Evolutionary conservation across 345 rosid genomes (phyloP).

Genomic region (Eutrema heterophyllum): DNA sequence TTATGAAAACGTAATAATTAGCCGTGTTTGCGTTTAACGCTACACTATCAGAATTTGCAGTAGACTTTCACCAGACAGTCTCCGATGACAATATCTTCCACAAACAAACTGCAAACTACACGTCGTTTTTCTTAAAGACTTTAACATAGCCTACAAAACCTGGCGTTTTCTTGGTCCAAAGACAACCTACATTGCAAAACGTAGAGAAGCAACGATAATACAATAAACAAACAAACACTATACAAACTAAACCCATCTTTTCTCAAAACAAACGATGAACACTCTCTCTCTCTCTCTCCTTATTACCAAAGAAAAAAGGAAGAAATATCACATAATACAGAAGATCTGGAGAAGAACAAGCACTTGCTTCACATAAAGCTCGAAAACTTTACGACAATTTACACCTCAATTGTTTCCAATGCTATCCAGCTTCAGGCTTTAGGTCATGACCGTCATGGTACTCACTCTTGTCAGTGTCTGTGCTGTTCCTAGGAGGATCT

Average conservation of each 20-base stretch:
- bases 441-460: background rate
- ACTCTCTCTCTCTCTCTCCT: background rate
- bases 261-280: constrained; percentile 13
- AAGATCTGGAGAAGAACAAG: constrained; percentile 22
- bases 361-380: constrained; percentile 22
- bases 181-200: constrained; percentile 15
- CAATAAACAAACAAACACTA: constrained; percentile 22
- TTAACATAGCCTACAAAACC: constrained; percentile 7
- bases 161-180: constrained; percentile 9
- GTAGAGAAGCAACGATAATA: constrained; percentile 1
- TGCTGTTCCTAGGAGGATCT: constrained; percentile 37
- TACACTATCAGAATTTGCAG: background rate
- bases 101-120: constrained; percentile 14
- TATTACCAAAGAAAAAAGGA: constrained; percentile 11
- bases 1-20: background rate
- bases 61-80: background rate
- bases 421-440: constrained; percentile 30
- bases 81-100: background rate
- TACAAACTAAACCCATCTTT: constrained; percentile 12
- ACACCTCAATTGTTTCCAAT: constrained; percentile 13
- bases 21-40: background rate
- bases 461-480: constrained; percentile 33
- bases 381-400: constrained; percentile 5
- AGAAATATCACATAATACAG: constrained; percentile 18
- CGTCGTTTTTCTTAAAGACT: constrained; percentile 6